These are phyloP conservation scores for Echria macrotheca DNA, from an alignment of 495 filamentous ascomycete genomes.

Conservation along the genomic window DNA sequence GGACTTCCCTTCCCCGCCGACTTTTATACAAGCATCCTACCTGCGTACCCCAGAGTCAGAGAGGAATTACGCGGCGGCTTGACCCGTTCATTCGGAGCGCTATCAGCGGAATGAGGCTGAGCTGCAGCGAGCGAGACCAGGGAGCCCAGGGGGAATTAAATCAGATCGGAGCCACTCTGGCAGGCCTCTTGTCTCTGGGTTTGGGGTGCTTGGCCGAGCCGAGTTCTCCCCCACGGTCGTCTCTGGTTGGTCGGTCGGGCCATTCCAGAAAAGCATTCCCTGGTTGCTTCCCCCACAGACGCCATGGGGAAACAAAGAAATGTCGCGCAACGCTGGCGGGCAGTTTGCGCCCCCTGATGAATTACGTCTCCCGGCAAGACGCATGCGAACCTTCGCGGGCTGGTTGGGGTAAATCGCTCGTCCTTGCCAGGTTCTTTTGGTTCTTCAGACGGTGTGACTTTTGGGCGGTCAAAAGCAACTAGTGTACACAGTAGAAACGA, in stretches of 20 bases:
- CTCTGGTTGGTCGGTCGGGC: neutral
- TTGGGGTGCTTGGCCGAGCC: constrained; percentile 3
- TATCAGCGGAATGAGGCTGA: constrained; percentile 28
- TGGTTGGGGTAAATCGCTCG: too few relatives aligned
- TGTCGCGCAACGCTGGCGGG: constrained; percentile 6
- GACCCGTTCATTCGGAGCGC: constrained; percentile 21
- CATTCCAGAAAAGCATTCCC: constrained; percentile 9
- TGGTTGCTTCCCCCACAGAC: neutral
- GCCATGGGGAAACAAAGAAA: neutral
- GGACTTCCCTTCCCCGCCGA: constrained; percentile 2
- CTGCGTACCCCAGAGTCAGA: constrained; percentile 13
- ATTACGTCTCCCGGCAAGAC: neutral
- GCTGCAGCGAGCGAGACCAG: neutral
- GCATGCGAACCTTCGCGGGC: too few relatives aligned
- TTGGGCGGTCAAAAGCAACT: too few relatives aligned
- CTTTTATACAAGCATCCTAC: too few relatives aligned
- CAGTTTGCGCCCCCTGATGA: neutral
- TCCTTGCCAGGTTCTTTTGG: too few relatives aligned
- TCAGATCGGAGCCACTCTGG: too few relatives aligned
- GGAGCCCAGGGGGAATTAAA: too few relatives aligned
- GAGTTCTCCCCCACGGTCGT: neutral
- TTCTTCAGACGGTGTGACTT: too few relatives aligned
- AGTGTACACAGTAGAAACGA: too few relatives aligned
- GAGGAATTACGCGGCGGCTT: constrained; percentile 14
- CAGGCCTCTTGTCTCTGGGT: too few relatives aligned